Evolutionary conservation across 1,284 basidiomycete species (phyloP).

Genomic region (Puccinia novopanici): DNA sequence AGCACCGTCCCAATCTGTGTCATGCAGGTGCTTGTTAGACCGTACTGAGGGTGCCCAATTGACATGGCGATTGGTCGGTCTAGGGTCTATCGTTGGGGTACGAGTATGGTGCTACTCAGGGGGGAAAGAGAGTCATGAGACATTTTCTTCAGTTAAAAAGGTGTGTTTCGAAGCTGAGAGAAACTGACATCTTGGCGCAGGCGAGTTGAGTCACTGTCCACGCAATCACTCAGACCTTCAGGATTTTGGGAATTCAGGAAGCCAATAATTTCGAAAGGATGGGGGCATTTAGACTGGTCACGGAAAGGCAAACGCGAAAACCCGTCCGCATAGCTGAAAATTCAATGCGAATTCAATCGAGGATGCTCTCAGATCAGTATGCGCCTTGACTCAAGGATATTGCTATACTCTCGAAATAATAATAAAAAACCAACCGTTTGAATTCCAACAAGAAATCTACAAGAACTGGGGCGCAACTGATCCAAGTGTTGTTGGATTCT

Average conservation of each 20-base stretch:
- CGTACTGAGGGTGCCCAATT: slow-evolving; percentile 48
- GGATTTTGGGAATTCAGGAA: slow-evolving; percentile 18
- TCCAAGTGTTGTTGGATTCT: slow-evolving; percentile 25
- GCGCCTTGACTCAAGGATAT: not conserved
- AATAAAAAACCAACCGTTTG: slow-evolving; percentile 3
- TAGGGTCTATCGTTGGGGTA: not conserved
- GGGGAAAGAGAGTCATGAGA: not conserved
- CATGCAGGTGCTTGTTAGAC: slow-evolving; percentile 23
- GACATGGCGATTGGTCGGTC: slow-evolving; percentile 19
- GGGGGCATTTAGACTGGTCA: slow-evolving; percentile 29
- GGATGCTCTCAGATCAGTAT: not conserved
- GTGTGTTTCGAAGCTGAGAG: slow-evolving; percentile 5
- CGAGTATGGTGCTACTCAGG: not conserved
- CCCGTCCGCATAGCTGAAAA: slow-evolving; percentile 22
- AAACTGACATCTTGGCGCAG: slow-evolving; percentile 1
- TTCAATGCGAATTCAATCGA: not conserved
- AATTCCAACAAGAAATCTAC: slow-evolving; percentile 48
- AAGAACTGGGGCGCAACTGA: slow-evolving; percentile 4
- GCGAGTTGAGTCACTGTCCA: not conserved
- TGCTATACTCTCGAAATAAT: too few species aligned
- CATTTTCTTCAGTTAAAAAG: not conserved
- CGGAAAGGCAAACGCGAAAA: slow-evolving; percentile 24
- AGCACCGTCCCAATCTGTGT: slow-evolving; percentile 24
- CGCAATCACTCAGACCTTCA: not conserved
- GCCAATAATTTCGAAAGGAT: slow-evolving; percentile 49